Conservation (phyloP, 345 rosid genomes). For the Pseudoturritis turrita region DNA sequence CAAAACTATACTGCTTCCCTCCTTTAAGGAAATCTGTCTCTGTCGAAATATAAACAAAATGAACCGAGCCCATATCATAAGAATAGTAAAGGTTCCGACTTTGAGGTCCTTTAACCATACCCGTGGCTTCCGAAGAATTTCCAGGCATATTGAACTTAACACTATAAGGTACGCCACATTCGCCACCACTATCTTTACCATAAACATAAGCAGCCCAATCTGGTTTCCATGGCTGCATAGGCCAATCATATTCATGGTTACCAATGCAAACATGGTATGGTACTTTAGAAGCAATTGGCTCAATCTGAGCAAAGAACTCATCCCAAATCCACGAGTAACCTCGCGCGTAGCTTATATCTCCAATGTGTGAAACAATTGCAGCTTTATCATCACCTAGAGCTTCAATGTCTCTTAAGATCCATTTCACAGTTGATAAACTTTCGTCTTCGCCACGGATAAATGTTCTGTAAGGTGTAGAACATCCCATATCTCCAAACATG, state of each 20-base stretch:
- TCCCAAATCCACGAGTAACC: conserved; percentile 96
- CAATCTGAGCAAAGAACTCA: conserved; percentile 65
- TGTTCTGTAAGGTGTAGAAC: conserved; percentile 69
- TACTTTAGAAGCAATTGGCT: conserved; percentile 74
- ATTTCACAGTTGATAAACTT: conserved; percentile 71
- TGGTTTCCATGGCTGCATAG: conserved; percentile 87
- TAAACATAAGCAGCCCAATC: conserved; percentile 57
- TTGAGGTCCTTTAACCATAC: conserved; percentile 51
- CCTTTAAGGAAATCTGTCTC: conserved; percentile 82
- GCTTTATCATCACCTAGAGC: conserved; percentile 57
- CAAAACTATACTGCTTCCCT: conserved; percentile 63
- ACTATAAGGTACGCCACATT: conserved; percentile 92
- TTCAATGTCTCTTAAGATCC: conserved; percentile 80
- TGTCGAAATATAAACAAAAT: conserved; percentile 78
- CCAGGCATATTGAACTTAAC: conserved; percentile 91
- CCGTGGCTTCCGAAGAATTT: conserved; percentile 71
- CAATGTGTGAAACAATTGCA: conserved; percentile 71
- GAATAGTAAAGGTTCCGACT: conserved; percentile 84
- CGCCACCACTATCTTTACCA: conserved; percentile 89
- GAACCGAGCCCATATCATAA: conserved; percentile 63
- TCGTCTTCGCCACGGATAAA: conserved; percentile 73
- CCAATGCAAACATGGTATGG: conserved; percentile 95
- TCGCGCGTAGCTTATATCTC: conserved; percentile 90
- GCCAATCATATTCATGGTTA: conserved; percentile 95
- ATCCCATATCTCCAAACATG: conserved; percentile 90